phyloP scores from a whole-genome alignment of 2,329 filamentous ascomycete species.

The Aquanectria penicillioides region DNA sequence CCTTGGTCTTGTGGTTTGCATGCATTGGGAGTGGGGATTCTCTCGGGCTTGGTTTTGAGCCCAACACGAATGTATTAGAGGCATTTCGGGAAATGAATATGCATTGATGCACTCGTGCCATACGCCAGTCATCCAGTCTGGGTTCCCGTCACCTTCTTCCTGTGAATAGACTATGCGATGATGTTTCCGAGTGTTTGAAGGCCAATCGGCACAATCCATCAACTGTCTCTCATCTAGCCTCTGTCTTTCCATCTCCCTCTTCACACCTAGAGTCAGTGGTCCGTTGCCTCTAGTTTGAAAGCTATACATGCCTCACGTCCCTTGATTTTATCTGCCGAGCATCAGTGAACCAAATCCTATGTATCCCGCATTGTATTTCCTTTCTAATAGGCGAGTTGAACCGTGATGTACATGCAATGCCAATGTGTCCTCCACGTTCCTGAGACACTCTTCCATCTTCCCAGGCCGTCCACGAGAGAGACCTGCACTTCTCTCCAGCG shows the following conservation, averaged over 20 bases:
- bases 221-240: too few species aligned
- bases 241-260: too few species aligned
- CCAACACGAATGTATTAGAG: conserved; percentile 51
- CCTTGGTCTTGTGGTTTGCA: conserved; percentile 53
- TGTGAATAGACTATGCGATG: conserved; percentile 3
- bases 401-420: conserved; percentile 33
- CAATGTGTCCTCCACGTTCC: conserved; percentile 20
- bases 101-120: conserved; percentile 44
- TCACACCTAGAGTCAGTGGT: too few species aligned
- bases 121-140: conserved; percentile 25
- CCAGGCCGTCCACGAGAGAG: conserved; percentile 33
- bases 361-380: conserved; percentile 13
- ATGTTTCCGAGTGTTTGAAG: background rate
- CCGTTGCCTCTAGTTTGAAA: too few species aligned
- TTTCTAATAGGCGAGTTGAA: conserved; percentile 23
- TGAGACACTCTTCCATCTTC: conserved; percentile 10
- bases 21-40: conserved; percentile 54
- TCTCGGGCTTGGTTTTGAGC: conserved; percentile 44
- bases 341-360: background rate
- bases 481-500: conserved; percentile 47
- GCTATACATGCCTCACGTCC: background rate
- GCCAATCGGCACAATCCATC: too few species aligned
- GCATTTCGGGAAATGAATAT: conserved; percentile 49
- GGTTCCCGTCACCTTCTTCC: background rate
- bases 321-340: background rate